These are phyloP conservation scores for Crithidia sp. DNA, from an alignment of 208 protist species.

Conservation along the genomic window DNA sequence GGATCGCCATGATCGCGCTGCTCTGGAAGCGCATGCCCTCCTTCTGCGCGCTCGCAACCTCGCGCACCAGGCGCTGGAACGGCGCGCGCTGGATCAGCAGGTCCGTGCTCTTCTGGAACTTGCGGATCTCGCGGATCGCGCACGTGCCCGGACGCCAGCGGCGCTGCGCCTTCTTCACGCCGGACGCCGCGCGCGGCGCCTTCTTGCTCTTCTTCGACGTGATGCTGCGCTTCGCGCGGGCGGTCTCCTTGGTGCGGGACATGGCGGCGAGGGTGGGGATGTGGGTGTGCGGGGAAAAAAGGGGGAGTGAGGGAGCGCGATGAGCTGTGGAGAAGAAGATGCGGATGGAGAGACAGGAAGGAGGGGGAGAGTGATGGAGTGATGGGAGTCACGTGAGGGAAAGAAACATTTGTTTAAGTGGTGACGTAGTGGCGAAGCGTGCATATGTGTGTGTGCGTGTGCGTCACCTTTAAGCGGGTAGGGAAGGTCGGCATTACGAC, in stretches of 20 bases:
- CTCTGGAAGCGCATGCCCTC: conserved; percentile 89
- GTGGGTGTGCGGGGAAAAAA: background rate
- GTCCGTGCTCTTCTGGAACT: conserved; percentile 81
- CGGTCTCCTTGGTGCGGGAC: conserved; percentile 98
- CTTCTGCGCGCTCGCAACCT: conserved; percentile 81
- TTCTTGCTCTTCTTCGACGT: conserved; percentile 97
- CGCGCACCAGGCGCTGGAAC: conserved; percentile 90
- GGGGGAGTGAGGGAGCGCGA: background rate
- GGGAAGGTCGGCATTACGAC: too few species aligned
- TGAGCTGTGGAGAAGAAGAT: conserved; percentile 1
- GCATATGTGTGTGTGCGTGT: too few species aligned
- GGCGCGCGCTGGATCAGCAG: conserved; percentile 89
- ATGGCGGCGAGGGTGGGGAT: conserved; percentile 48
- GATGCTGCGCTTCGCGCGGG: conserved; percentile 97
- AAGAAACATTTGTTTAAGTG: background rate
- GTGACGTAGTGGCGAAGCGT: background rate
- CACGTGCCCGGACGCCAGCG: background rate
- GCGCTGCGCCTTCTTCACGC: conserved; percentile 94
- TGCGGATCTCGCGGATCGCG: conserved; percentile 3
- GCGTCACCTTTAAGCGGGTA: too few species aligned
- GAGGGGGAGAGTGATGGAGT: background rate
- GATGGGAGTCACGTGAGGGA: background rate
- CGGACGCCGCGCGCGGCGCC: conserved; percentile 93
- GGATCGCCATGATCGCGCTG: conserved; percentile 77
- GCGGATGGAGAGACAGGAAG: background rate